phyloP scores from a whole-genome alignment of 306 rosid species.

The Gastrolobium villosum region DNA sequence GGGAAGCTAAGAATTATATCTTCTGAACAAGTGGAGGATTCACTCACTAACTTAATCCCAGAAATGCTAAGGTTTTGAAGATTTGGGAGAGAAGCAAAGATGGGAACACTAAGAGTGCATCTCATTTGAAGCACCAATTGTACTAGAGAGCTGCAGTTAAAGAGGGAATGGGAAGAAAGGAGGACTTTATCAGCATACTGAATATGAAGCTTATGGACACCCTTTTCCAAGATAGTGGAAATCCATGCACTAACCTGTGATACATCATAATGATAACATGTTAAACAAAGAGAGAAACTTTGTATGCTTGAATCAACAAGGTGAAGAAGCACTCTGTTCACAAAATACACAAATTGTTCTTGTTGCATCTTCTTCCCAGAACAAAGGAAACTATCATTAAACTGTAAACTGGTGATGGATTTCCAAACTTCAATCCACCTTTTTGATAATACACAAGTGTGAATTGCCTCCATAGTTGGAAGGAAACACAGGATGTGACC shows the following conservation, averaged over 20 bases:
- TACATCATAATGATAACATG: conserved; percentile 40
- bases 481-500: conserved; percentile 43
- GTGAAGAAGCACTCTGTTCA: conserved; percentile 36
- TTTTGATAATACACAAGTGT: conserved; percentile 38
- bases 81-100: conserved; percentile 47
- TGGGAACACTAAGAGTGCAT: conserved; percentile 47
- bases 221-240: conserved; percentile 36
- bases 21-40: conserved; percentile 39
- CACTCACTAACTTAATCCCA: conserved; percentile 47
- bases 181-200: conserved; percentile 43
- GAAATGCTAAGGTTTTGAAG: conserved; percentile 51
- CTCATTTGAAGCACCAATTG: conserved; percentile 54
- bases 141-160: conserved; percentile 51
- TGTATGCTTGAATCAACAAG: conserved; percentile 38
- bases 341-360: conserved; percentile 40
- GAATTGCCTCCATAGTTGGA: conserved; percentile 43
- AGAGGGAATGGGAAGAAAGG: conserved; percentile 42
- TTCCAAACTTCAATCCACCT: conserved; percentile 48
- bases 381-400: conserved; percentile 34
- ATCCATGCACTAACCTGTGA: conserved; percentile 48
- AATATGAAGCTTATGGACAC: conserved; percentile 48
- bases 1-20: conserved; percentile 52
- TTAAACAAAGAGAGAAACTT: conserved; percentile 40
- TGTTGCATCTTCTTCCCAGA: conserved; percentile 44
- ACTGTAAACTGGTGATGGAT: conserved; percentile 19